Evolutionary conservation across 2,329 filamentous ascomycete genomes (phyloP).

Genomic region (Knufia petricola): DNA sequence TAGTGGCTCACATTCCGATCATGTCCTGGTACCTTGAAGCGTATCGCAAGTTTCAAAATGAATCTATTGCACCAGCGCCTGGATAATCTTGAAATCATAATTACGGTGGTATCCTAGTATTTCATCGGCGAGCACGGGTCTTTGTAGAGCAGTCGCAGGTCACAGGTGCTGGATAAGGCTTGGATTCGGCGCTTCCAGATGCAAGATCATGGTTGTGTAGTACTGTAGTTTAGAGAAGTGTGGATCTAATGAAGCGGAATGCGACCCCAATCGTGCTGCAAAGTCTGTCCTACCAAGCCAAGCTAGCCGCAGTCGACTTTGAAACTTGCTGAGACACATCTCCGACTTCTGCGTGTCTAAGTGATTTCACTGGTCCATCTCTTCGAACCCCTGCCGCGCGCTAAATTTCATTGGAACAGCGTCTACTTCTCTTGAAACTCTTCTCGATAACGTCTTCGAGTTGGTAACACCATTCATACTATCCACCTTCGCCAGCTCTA

Average conservation of each 20-base stretch:
- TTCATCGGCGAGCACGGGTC: not conserved
- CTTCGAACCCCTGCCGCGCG: conserved; percentile 8
- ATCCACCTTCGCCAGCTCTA: not conserved
- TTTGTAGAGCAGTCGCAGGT: not conserved
- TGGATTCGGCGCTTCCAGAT: not conserved
- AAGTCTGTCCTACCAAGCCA: not conserved
- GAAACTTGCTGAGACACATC: not conserved
- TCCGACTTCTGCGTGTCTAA: conserved; percentile 1
- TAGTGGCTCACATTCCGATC: not conserved
- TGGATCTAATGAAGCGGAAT: not conserved
- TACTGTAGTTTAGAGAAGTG: too few relatives aligned
- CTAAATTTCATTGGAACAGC: not conserved
- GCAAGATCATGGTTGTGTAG: not conserved
- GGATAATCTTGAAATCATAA: not conserved
- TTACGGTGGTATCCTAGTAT: not conserved
- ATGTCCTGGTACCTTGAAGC: not conserved
- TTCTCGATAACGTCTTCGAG: not conserved
- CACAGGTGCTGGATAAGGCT: not conserved
- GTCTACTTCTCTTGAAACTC: not conserved
- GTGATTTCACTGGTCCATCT: not conserved
- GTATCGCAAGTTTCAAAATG: not conserved
- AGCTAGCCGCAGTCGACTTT: not conserved
- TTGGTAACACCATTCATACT: not conserved
- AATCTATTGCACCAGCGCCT: not conserved
- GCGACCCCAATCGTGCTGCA: conserved; percentile 1